Evolutionary conservation across 1,284 basidiomycete genomes (phyloP).

Genomic region (Sanguinoderma infundibulare): DNA sequence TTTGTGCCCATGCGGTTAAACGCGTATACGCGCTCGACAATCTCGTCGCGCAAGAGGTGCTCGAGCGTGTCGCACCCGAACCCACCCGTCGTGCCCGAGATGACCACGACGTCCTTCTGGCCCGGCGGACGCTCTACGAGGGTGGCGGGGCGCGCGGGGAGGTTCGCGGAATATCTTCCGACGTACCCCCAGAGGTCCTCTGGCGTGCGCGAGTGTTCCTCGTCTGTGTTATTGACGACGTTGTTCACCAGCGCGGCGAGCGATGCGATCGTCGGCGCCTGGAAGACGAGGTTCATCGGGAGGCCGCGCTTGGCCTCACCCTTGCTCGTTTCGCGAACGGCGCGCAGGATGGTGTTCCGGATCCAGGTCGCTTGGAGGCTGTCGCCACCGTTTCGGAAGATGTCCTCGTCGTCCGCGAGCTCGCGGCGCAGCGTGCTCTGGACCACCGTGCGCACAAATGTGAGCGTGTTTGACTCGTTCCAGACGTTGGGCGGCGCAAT

Average conservation of each 20-base stretch:
- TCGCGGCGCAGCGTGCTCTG: conserved; percentile 29
- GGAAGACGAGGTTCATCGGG: conserved; percentile 40
- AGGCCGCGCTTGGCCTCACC: conserved; percentile 28
- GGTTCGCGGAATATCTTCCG: conserved; percentile 20
- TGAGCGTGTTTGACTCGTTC: conserved; percentile 26
- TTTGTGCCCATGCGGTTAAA: conserved; percentile 23
- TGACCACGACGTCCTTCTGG: conserved; percentile 27
- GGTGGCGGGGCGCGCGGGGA: no score
- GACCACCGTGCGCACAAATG: conserved; percentile 36
- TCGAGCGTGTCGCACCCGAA: conserved; percentile 30
- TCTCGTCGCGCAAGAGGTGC: conserved; percentile 21
- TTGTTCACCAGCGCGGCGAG: conserved; percentile 27
- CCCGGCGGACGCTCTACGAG: background rate
- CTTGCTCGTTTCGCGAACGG: conserved; percentile 32
- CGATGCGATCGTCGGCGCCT: conserved; percentile 36
- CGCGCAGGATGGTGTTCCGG: conserved; percentile 42
- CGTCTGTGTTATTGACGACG: background rate
- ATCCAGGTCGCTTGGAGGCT: conserved; percentile 45
- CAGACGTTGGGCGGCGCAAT: conserved; percentile 35
- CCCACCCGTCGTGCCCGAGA: conserved; percentile 34
- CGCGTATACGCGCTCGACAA: conserved; percentile 27
- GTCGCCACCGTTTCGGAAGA: conserved; percentile 48
- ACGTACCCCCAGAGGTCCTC: conserved; percentile 13
- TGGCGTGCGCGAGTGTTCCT: conserved; percentile 10
- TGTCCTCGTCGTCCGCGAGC: conserved; percentile 38